Conservation (phyloP, 495 filamentous ascomycete species). For the Tuber melanosporum region DNA sequence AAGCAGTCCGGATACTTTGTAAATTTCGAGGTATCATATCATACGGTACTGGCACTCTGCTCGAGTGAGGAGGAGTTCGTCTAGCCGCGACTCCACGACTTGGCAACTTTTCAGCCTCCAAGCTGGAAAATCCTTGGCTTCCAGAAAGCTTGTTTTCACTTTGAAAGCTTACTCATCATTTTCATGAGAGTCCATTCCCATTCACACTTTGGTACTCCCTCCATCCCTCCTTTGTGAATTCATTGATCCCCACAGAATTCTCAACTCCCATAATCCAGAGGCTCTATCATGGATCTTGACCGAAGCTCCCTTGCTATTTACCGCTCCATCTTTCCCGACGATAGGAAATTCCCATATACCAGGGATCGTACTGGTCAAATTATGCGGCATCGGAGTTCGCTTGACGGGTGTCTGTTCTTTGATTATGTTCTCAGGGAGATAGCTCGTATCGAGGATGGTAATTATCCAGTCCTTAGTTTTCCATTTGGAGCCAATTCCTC, state of each 20-base stretch:
- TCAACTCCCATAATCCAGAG: background rate
- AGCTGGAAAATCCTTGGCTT: background rate
- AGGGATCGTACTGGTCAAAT: slow-evolving; percentile 24
- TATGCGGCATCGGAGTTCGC: slow-evolving; percentile 20
- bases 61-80: background rate
- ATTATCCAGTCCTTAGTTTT: background rate
- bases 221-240: background rate
- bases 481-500: background rate
- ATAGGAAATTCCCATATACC: slow-evolving; percentile 38
- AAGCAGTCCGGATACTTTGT: no score
- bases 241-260: background rate
- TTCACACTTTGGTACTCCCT: background rate
- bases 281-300: slow-evolving; percentile 26
- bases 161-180: background rate
- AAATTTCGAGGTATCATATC: no score
- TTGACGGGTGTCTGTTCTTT: slow-evolving; percentile 35
- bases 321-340: slow-evolving; percentile 32
- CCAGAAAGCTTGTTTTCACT: background rate
- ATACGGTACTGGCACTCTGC: no score
- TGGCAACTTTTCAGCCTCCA: background rate
- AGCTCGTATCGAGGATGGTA: slow-evolving; percentile 36
- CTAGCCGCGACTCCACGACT: background rate
- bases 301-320: slow-evolving; percentile 16
- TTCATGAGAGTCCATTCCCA: background rate
- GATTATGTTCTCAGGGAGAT: slow-evolving; percentile 35